Percentiles rank a stretch among this genome's conserved stretches.
phyloP scores from a whole-genome alignment of 805 yeast genomes.

The Nakazawaea holstii region DNA sequence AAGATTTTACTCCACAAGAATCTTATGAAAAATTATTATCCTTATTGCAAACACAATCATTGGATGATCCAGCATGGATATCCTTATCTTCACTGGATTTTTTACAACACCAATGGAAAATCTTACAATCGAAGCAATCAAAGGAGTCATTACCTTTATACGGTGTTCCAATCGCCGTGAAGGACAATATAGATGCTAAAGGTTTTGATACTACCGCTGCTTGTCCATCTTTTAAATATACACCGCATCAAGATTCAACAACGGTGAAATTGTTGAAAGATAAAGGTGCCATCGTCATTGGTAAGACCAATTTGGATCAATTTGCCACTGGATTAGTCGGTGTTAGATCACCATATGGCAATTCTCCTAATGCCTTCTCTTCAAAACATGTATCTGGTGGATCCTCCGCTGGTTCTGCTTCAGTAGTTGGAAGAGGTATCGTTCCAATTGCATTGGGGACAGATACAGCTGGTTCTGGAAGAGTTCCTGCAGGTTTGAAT shows the following conservation, averaged over 20 bases:
- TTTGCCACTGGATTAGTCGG: slow-evolving; percentile 98
- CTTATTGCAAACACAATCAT: slow-evolving; percentile 45
- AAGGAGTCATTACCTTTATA: slow-evolving; percentile 60
- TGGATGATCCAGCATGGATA: slow-evolving; percentile 88
- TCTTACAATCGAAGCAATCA: slow-evolving; percentile 56
- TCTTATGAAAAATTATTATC: slow-evolving; percentile 46
- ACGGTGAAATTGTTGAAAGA: slow-evolving; percentile 66
- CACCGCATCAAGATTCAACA: slow-evolving; percentile 68
- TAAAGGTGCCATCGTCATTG: slow-evolving; percentile 91
- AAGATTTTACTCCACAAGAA: slow-evolving; percentile 50
- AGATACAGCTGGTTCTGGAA: slow-evolving; percentile 97
- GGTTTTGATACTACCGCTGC: slow-evolving; percentile 90
- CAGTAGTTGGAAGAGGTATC: slow-evolving; percentile 81
- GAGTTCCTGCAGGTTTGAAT: slow-evolving; percentile 95
- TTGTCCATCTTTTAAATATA: slow-evolving; percentile 77
- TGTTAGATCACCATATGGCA: slow-evolving; percentile 90
- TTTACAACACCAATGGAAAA: slow-evolving; percentile 71
- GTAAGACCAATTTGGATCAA: slow-evolving; percentile 94
- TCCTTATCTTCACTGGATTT: slow-evolving; percentile 62
- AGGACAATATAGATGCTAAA: slow-evolving; percentile 88
- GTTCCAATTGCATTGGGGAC: slow-evolving; percentile 91
- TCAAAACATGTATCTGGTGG: slow-evolving; percentile 87
- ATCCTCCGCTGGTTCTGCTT: slow-evolving; percentile 94
- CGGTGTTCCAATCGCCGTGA: slow-evolving; percentile 94
- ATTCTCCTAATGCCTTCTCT: slow-evolving; percentile 75